Base-by-base conservation (phyloP, 2,329 filamentous ascomycete species). In the Aspergillus fijiensis region DNA sequence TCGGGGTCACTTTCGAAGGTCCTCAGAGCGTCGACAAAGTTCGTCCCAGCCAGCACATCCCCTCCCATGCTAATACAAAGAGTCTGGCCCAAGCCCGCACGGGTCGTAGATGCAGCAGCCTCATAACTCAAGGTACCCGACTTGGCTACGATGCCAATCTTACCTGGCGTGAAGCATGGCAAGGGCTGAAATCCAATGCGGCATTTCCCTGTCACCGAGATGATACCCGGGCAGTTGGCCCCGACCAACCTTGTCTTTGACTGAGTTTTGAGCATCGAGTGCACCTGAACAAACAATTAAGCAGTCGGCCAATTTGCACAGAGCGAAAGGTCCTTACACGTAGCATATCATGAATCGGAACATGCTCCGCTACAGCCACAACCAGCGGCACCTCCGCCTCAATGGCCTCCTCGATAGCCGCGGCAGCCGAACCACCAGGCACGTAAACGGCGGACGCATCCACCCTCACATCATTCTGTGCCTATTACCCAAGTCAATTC, bases 101-200 rank as follows among this genome's bases (percentile, higher is more conserved):
- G 81, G 6, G 88, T 90, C 25, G 90, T 87, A 1, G 89, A 87
- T 0, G 88, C 90, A 1, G 92, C 90, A 2, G 90, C 86, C 72
- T 94, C 90, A 68, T 93, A 94, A 62, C 89, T 91, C 47, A 94
- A 77, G 0, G 90, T 94, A 1, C 90, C 90, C 0, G 89, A 92
- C 71, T 91, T 92, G n/a, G 89, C 89, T 3, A 91, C 85, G 57
- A 94, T 90, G 2, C 89, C 90, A 23, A 94, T 80, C 59, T 85
- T 83, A 0, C 89, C 90, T 0, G 85, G 83, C 59, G 81, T 79
- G 69, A 92, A 93, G 60, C 87, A 91, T 0, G 88, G 84, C 12
- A 93, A 78, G 5, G 90, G 90, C 72, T 92, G 89, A 70, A 93
- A 92, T 0, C 90, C 90, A 70, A 89, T 87, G 49, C 87, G 81